Base-by-base conservation (phyloP, 2,329 filamentous ascomycete genomes). In the Calonectria multiphialidica region DNA sequence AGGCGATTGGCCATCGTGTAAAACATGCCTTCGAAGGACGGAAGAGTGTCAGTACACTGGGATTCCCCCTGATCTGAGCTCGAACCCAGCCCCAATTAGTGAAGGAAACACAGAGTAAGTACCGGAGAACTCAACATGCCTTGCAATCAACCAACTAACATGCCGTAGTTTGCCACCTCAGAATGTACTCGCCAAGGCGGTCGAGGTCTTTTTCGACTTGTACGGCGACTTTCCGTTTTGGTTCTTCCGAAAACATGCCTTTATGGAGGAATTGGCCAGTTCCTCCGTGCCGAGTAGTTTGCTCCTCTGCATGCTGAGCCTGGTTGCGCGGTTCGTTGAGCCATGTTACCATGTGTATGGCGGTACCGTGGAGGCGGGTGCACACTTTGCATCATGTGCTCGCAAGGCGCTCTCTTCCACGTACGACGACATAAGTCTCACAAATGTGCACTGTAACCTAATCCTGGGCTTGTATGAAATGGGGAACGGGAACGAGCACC, bases 1-100 rank as follows among this genome's bases (percentile, higher is more conserved):
- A 33, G 53, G 53, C 33, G 53, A 59, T 25, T 40, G 53, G 53
- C 53, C 53, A 4, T 59, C 53, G 53, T 59, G 53, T 59, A 59
- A 59, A 21, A 59, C 53, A n/a, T 59, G 53, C 23, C 4, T 40
- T 5, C 21, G 53, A 9, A 59, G 53, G 28, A 40, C 53, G 8
- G 53, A 59, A 9, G 33, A 40, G 2, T 59, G 53, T 13, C 53
- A 59, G 25, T 59, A 59, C 3, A 5, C 12, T 2, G 33, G 53
- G 1, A 5, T 40, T 3, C 33, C 53, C 9, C 21, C 53, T 23
- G 53, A 59, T 18, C 6, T 9, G 1, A 25, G 23, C 18, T 15
- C 16, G 9, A 18, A 2, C 13, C 2, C 15, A 37, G 21, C 23
- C n/a, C 53, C 35, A 40, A 18, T n/a, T n/a, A 28, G 23, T 23